Percentiles rank a stretch among this genome's conserved stretches.
Conservation (phyloP, 129 eudicot genomes). For the Pittosporum tobira region DNA sequence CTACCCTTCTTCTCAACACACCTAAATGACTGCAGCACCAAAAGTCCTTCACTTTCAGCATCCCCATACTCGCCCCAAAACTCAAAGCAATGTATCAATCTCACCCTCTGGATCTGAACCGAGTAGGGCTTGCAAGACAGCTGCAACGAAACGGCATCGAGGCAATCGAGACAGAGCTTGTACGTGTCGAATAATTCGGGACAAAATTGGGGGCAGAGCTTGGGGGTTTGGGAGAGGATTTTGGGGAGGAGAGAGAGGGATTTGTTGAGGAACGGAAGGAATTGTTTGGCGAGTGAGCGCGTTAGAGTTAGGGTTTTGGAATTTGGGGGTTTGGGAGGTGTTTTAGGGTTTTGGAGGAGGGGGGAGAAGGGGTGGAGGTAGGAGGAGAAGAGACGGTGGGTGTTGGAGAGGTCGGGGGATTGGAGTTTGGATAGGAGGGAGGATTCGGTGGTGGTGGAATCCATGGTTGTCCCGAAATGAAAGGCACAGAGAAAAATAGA, state of each 20-base stretch:
- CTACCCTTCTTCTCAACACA: slow-evolving; percentile 12
- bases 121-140: slow-evolving; percentile 42
- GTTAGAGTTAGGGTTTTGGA: slow-evolving; percentile 23
- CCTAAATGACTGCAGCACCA: slow-evolving; percentile 33
- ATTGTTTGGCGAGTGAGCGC: slow-evolving; percentile 66
- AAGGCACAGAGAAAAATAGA: too few species aligned
- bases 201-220: slow-evolving; percentile 22
- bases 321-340: slow-evolving; percentile 17
- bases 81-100: slow-evolving; percentile 56
- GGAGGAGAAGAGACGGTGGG: slow-evolving; percentile 38
- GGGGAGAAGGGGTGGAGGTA: slow-evolving; percentile 49
- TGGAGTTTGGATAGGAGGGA: slow-evolving; percentile 53
- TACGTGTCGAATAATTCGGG: slow-evolving; percentile 38
- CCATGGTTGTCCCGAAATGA: too few species aligned
- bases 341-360: slow-evolving; percentile 26
- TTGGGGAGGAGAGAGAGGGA: slow-evolving; percentile 58
- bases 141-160: slow-evolving; percentile 43
- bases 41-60: slow-evolving; percentile 41
- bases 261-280: slow-evolving; percentile 43
- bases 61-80: slow-evolving; percentile 49
- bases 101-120: slow-evolving; percentile 47
- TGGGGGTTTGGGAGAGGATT: slow-evolving; percentile 56
- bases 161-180: slow-evolving; percentile 46
- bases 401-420: slow-evolving; percentile 35
- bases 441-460: slow-evolving; percentile 33